Conservation (phyloP, 805 yeast genomes). For the Wickerhamiella brachini region DNA sequence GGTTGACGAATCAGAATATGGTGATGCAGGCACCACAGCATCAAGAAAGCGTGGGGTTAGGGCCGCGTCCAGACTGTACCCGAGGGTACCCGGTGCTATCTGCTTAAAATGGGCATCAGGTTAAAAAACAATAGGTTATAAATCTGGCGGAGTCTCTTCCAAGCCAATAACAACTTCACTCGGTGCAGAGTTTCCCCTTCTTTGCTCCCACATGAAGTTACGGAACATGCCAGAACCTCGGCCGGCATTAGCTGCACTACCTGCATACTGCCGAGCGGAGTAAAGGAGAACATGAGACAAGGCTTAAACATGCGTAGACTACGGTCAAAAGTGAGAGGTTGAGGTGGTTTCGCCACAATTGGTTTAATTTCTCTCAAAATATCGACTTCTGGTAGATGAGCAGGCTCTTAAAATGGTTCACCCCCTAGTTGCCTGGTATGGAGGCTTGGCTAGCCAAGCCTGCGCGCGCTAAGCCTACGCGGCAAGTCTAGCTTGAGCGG, state of each 20-base stretch:
- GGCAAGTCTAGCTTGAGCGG: too few species aligned
- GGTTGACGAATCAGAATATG: not conserved
- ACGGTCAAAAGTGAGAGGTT: not conserved
- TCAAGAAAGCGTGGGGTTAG: not conserved
- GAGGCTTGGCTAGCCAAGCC: too few species aligned
- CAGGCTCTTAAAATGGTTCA: too few species aligned
- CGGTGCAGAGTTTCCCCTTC: not conserved
- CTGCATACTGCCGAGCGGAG: not conserved
- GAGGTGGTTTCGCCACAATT: not conserved
- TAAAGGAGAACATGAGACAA: not conserved
- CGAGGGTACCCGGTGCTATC: not conserved
- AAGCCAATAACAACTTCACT: too few species aligned
- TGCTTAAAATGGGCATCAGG: not conserved
- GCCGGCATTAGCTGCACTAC: not conserved
- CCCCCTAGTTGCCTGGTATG: too few species aligned
- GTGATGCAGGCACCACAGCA: not conserved
- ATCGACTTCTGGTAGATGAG: too few species aligned
- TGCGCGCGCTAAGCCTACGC: too few species aligned
- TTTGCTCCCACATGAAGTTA: not conserved
- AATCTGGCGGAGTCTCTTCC: not conserved
- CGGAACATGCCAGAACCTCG: not conserved
- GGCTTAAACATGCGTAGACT: not conserved
- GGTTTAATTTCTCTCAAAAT: too few species aligned
- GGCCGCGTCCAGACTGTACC: not conserved
- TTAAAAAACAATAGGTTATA: too few species aligned